Base-by-base conservation (phyloP, 257 asterid genomes). In the Coffea eugenioides region DNA sequence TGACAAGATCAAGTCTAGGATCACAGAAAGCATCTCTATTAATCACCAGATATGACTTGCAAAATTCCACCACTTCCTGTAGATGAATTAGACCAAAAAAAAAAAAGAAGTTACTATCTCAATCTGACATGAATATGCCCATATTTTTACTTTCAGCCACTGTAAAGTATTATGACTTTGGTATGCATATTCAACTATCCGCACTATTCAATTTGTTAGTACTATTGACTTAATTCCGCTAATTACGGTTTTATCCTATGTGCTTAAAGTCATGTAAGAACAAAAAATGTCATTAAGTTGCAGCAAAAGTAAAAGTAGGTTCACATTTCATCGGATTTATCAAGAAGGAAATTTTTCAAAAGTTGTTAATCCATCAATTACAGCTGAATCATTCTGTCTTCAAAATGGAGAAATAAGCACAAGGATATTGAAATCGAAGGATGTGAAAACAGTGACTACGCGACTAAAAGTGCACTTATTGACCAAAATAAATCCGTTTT, bases 61-160 rank as follows among this genome's bases (percentile, higher is more conserved):
- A 93, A 72, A 95, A 95, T 39, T 91, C 89, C 56, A 95, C 98
- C 82, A 95, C 98, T 84, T 95, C 98, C 98, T 94, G 93, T 27
- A 79, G 69, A 66, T 71, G 48, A 71, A 57, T 65, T 21, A 20
- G 68, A 31, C 34, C 34, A 70, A 20, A 71, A 73, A n/a, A 16
- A 2, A 11, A 76, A 57, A 68, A 45, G 8, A 31, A 31, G 8
- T 0, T 62, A 49, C 34, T 21, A 15, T 64, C 25, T 64, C 48
- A 39, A 49, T 41, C 23, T 25, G 8, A 54, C 13, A 34, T 7
- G 45, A 59, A 14, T 25, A 74, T 54, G 14, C 16, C 46, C 36
- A 3, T 36, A 8, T 46, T 27, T 27, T 39, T 20, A 36, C 23
- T 43, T 25, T 71, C 11, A 16, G 9, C 74, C 16, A 69, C 39